Percentiles rank a stretch among this genome's conserved stretches.
Evolutionary conservation across 441 rosid species (phyloP).

Genomic region (Melastoma candidum): DNA sequence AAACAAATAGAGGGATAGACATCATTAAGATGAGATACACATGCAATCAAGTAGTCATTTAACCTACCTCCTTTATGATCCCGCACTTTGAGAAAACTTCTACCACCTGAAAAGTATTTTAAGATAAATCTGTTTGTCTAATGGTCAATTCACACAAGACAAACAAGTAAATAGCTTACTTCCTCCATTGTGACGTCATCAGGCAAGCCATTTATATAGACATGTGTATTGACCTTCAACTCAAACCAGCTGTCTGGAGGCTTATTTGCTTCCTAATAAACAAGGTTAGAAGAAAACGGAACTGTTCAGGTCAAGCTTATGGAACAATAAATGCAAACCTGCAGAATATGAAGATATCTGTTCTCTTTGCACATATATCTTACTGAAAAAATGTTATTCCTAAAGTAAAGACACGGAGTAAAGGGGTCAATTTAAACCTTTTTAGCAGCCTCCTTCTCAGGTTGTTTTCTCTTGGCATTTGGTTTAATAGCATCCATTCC

Average conservation of each 20-base stretch:
- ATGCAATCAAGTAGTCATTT: constrained; percentile 6
- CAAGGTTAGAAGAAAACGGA: background rate
- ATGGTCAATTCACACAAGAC: background rate
- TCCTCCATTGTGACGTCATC: constrained; percentile 77
- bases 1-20: too few relatives aligned
- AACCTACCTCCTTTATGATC: constrained; percentile 81
- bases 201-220: constrained; percentile 89
- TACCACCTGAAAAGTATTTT: constrained; percentile 45
- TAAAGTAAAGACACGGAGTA: background rate
- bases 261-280: constrained; percentile 70
- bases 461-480: constrained; percentile 57
- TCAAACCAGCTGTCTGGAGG: constrained; percentile 98
- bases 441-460: constrained; percentile 42
- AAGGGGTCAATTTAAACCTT: constrained; percentile 32
- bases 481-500: constrained; percentile 27
- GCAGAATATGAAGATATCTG: too few relatives aligned
- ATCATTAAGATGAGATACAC: constrained; percentile 1
- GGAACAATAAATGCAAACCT: too few relatives aligned
- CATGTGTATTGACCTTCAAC: constrained; percentile 89
- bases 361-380: too few relatives aligned
- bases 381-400: too few relatives aligned
- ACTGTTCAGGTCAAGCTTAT: background rate
- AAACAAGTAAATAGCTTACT: constrained; percentile 38
- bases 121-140: background rate
- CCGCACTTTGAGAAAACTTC: constrained; percentile 97